Evolutionary conservation across 108 stramenopile genomes (phyloP), one percentile per base, ranked within the genome.

Genomic region (Phaeodactylum tricornutum): DNA sequence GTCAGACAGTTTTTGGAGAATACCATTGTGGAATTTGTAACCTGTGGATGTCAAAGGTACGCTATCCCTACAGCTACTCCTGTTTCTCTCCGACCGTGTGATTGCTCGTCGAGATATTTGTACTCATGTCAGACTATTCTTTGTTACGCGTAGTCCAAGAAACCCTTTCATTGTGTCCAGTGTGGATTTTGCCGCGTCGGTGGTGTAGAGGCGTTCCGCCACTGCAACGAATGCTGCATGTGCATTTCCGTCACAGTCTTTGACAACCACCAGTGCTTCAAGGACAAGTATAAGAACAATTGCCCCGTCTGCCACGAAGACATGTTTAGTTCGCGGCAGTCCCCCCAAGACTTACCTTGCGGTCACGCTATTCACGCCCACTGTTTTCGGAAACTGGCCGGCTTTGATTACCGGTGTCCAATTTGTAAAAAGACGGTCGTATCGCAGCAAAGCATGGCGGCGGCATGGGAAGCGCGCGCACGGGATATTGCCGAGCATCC

Each of bases 181-280:
- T 91, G 88, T 43, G 88, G 88, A 2, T 91, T 86, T 62, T 91
- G 88, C 49, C 84, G 88, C 7, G 88, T 91, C 1, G 88, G 88
- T 7, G 88, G 88, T 6, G 67, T 61, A 3, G 88, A 86, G 46
- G 67, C 79, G 49, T 91, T 86, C 53, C 81, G 81, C 12, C 88
- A 91, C 50, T 91, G 88, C 60, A 49, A 75, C 31, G 84, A 83
- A 34, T 91, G 88, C 40, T 84, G 88, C 50, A 91, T 86, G 88
- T 91, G 88, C 53, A 91, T 91, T 47, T 79, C 79, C 25, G 72
- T 77, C 12, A 70, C 62, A 40, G 64, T 91, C 17, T 86, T 84
- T 52, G 47, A 69, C 17, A 66, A 66, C 16, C 88, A 91, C 44
- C 85, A 81, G 52, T 91, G 88, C 39, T 81, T 79, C 59, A 72